A percentile compares a stretch with the other conserved stretches of the same genome.
Conservation (phyloP, 1,284 basidiomycete species). For the Malassezia vespertilionis region DNA sequence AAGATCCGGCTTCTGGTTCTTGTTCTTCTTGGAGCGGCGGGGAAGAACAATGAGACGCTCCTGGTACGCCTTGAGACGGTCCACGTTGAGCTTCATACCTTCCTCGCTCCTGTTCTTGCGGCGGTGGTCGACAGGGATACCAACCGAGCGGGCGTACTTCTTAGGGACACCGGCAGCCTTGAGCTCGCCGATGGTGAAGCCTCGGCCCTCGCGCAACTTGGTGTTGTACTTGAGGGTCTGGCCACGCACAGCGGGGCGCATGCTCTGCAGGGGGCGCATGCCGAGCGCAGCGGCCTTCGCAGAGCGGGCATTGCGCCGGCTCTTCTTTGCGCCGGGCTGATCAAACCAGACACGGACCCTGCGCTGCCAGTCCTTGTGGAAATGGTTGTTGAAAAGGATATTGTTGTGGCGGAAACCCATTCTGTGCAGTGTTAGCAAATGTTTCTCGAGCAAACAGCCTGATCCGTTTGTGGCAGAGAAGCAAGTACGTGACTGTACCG, state of each 20-base stretch:
- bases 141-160: constrained; percentile 85
- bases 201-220: constrained; percentile 91
- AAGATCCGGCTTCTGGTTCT: constrained; percentile 71
- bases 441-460: too few species aligned
- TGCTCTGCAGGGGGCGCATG: constrained; percentile 77
- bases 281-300: constrained; percentile 82
- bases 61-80: constrained; percentile 90
- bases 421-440: constrained; percentile 15
- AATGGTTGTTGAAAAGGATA: constrained; percentile 62
- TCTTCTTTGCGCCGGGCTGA: constrained; percentile 95
- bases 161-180: constrained; percentile 90
- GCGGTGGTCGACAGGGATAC: constrained; percentile 93
- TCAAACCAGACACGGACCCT: constrained; percentile 96
- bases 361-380: constrained; percentile 75
- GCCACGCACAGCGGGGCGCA: constrained; percentile 92
- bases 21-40: constrained; percentile 63
- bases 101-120: constrained; percentile 94
- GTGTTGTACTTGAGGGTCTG: constrained; percentile 98
- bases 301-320: constrained; percentile 83
- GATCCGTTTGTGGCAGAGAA: too few species aligned
- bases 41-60: constrained; percentile 72
- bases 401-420: constrained; percentile 48
- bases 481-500: too few species aligned
- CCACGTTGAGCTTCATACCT: constrained; percentile 88
- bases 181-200: constrained; percentile 88